Evolutionary conservation across 306 rosid genomes (phyloP).

Genomic region (Delonix regia): DNA sequence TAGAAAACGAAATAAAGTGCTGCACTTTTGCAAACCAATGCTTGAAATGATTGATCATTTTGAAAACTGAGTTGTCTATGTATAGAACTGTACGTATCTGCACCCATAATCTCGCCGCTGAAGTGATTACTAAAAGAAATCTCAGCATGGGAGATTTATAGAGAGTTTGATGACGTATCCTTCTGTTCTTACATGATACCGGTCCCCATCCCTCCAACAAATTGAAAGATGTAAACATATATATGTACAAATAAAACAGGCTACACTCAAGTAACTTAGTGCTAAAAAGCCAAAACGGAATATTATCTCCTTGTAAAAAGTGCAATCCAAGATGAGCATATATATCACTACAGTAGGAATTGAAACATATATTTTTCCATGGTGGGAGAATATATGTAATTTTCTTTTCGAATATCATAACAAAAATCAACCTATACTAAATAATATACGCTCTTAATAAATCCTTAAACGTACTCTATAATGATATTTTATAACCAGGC

Average conservation of each 20-base stretch:
- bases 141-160: not conserved
- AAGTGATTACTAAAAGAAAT: not conserved
- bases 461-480: not conserved
- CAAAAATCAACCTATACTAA: not conserved
- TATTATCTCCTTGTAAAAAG: constrained; percentile 2
- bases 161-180: too few relatives aligned
- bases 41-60: too few relatives aligned
- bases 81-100: too few relatives aligned
- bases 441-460: not conserved
- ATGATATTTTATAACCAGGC: not conserved
- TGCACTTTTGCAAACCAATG: too few relatives aligned
- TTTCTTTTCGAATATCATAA: not conserved
- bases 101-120: too few relatives aligned
- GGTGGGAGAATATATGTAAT: not conserved
- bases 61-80: not conserved
- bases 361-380: not conserved
- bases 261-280: not conserved
- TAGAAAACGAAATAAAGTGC: too few relatives aligned
- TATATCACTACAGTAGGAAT: not conserved
- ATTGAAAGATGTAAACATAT: not conserved
- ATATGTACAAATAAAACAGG: not conserved
- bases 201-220: not conserved
- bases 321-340: not conserved
- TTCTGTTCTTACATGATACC: too few relatives aligned
- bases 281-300: not conserved